Evolutionary conservation across 2,329 filamentous ascomycete species (phyloP).

Genomic region (Monosporascus sp.): DNA sequence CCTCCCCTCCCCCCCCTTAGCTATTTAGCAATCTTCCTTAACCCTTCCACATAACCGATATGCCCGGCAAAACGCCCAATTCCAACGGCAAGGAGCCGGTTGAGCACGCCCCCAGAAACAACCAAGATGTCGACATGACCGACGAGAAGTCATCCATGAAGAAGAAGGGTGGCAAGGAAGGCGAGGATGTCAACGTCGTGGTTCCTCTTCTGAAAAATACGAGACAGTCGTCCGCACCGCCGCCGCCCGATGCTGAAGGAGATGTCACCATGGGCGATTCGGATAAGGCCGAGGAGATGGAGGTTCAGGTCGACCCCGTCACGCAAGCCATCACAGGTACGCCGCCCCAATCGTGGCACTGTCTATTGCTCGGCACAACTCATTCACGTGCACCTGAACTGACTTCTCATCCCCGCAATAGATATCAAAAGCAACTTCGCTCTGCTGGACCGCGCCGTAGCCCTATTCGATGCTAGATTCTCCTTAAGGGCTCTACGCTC

Average conservation of each 20-base stretch:
- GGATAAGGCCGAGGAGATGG: slow-evolving; percentile 43
- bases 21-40: slow-evolving; percentile 4
- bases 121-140: slow-evolving; percentile 67
- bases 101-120: slow-evolving; percentile 61
- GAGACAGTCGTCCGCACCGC: slow-evolving; percentile 50
- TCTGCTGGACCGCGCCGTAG: slow-evolving; percentile 84
- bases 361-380: neutral
- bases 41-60: slow-evolving; percentile 29
- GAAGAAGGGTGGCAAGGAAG: slow-evolving; percentile 60
- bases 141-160: slow-evolving; percentile 57
- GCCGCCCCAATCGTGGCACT: neutral
- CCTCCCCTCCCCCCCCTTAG: slow-evolving; percentile 10
- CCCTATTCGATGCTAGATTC: slow-evolving; percentile 91
- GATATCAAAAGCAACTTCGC: slow-evolving; percentile 95
- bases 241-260: slow-evolving; percentile 56
- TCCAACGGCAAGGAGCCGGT: slow-evolving; percentile 65
- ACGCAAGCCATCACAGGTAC: slow-evolving; percentile 55
- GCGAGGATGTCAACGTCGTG: slow-evolving; percentile 76
- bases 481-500: slow-evolving; percentile 89
- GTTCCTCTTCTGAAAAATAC: slow-evolving; percentile 66
- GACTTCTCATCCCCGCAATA: slow-evolving; percentile 32
- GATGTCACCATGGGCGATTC: slow-evolving; percentile 67
- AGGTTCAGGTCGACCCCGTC: slow-evolving; percentile 54
- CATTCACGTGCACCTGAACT: slow-evolving; percentile 6
- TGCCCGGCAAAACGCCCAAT: slow-evolving; percentile 70